Percentiles rank a stretch among this genome's conserved stretches.
Evolutionary conservation across 768 basidiomycete species (phyloP).

Genomic region (Hygrocybe punicea): DNA sequence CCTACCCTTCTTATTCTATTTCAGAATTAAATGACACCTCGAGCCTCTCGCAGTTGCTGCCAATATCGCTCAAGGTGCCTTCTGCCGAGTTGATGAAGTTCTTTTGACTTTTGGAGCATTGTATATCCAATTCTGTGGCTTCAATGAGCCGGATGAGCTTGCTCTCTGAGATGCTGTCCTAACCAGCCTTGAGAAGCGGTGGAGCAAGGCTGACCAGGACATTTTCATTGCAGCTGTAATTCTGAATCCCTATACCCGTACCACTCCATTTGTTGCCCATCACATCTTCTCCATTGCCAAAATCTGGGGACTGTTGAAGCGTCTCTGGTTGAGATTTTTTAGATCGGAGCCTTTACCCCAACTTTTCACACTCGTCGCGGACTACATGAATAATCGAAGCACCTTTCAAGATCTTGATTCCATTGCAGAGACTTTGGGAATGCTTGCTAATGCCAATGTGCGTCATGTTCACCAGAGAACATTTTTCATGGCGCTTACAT

Average conservation of each 20-base stretch:
- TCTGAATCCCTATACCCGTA: slow-evolving; percentile 24
- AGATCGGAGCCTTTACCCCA: too few relatives aligned
- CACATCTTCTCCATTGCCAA: slow-evolving; percentile 11
- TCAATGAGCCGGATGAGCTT: neutral
- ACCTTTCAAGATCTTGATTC: too few relatives aligned
- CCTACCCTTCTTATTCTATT: neutral
- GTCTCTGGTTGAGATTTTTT: slow-evolving; percentile 14
- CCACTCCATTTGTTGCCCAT: slow-evolving; percentile 14
- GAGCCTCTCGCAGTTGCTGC: slow-evolving; percentile 19
- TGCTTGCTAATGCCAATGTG: too few relatives aligned
- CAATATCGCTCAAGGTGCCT: slow-evolving; percentile 23
- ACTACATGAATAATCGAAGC: too few relatives aligned
- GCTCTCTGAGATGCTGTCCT: slow-evolving; percentile 6
- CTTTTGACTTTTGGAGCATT: slow-evolving; percentile 7
- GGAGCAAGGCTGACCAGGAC: slow-evolving; percentile 30
- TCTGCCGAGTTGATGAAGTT: slow-evolving; percentile 11
- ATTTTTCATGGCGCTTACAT: too few relatives aligned
- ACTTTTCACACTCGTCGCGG: too few relatives aligned
- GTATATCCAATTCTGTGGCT: slow-evolving; percentile 6
- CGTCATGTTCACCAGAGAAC: too few relatives aligned
- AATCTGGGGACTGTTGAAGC: slow-evolving; percentile 14
- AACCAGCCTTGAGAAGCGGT: slow-evolving; percentile 22
- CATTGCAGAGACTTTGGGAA: too few relatives aligned
- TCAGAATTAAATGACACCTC: slow-evolving; percentile 17
- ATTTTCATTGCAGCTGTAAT: slow-evolving; percentile 30